Conservation (phyloP, 2,329 filamentous ascomycete genomes). For the Amphichorda felina region DNA sequence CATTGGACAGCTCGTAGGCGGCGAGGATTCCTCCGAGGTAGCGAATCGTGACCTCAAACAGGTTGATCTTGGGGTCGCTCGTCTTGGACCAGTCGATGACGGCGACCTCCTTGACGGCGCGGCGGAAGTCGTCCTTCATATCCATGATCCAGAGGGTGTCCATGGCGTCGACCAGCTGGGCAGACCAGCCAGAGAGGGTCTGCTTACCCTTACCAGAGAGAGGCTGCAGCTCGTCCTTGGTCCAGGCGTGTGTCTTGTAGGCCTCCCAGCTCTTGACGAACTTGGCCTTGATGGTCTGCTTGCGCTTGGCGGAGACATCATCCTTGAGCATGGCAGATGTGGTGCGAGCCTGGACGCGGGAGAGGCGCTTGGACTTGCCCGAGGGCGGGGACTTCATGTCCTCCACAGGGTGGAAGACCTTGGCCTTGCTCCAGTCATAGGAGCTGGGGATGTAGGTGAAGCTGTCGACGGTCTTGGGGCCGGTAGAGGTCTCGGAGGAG, state of each 20-base stretch:
- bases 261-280: slow-evolving; percentile 35
- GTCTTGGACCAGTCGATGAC: slow-evolving; percentile 43
- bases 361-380: slow-evolving; percentile 18
- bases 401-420: slow-evolving; percentile 17
- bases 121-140: slow-evolving; percentile 40
- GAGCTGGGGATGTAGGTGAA: slow-evolving; percentile 21
- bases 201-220: slow-evolving; percentile 32
- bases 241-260: slow-evolving; percentile 43
- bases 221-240: slow-evolving; percentile 42
- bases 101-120: slow-evolving; percentile 34
- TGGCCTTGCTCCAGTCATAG: slow-evolving; percentile 24
- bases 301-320: slow-evolving; percentile 20
- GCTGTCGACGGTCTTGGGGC: slow-evolving; percentile 6
- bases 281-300: slow-evolving; percentile 23
- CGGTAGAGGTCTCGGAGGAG: background rate
- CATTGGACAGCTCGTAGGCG: slow-evolving; percentile 38
- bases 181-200: slow-evolving; percentile 41
- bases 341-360: slow-evolving; percentile 29
- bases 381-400: slow-evolving; percentile 19
- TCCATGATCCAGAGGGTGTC: slow-evolving; percentile 51
- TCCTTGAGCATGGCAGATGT: slow-evolving; percentile 26
- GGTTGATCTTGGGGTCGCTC: slow-evolving; percentile 30
- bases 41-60: slow-evolving; percentile 53
- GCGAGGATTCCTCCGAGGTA: slow-evolving; percentile 39
- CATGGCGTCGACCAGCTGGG: slow-evolving; percentile 46